Base-by-base conservation (phyloP, 2,329 filamentous ascomycete species). In the Stachybotrys elegans region DNA sequence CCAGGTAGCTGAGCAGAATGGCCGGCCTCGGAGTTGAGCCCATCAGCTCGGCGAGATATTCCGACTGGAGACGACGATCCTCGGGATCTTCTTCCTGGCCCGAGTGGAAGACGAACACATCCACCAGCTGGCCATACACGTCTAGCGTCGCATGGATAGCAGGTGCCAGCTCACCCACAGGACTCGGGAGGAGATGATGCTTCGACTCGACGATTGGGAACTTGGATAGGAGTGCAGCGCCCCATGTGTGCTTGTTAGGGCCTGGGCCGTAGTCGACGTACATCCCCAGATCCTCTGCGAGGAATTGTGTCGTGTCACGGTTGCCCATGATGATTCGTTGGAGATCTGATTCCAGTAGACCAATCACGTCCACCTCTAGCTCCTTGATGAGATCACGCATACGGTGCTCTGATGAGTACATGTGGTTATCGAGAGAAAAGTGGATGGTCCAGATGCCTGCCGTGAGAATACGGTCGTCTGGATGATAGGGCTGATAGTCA, bases 281-380 rank as follows among this genome's bases (percentile, higher is more conserved):
- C 93, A 98, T 98, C 55, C 93, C 93, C 11, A 98, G 78, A 53
- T 98, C 91, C 63, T 97, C 92, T 17, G 93, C 91, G 8, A 98
- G 78, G 67, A 88, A 94, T 62, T 97, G 93, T 2, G 93, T 96
- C 8, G 88, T 86, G 62, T 98, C 93, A 53, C 93, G 86, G 69
- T 97, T 98, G 58, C 93, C 93, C 93, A 97, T 98, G 72, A 98
- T 98, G 69, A 98, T 95, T 54, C 92, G 88, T 69, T 98, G 93
- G 27, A 88, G 78, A 62, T 98, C 93, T 1, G 86, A 87, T 66
- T 98, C 93, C 1, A 98, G 77, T 17, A 98, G 78, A n/a, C 93
- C 93, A 38, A 98, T 79, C 5, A 98, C 88, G 59, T 98, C 93
- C n/a, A 98, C 72, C 66, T 98, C 93, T n/a, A 95, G 72, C 58